Evolutionary conservation across 1,139 yeast species (phyloP).

Genomic region (Pneumocystis carinii): DNA sequence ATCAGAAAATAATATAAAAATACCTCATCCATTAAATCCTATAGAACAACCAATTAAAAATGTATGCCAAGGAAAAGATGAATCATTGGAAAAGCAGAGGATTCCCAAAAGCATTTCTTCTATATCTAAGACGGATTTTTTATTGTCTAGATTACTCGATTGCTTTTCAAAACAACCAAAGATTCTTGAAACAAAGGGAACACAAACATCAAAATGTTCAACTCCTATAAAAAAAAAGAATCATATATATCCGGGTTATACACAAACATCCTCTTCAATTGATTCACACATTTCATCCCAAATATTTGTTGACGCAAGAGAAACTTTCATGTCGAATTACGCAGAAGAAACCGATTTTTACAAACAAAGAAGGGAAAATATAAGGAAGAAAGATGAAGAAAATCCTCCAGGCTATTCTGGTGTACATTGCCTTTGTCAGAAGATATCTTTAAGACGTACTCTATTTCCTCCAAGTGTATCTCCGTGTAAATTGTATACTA

Average conservation of each 20-base stretch:
- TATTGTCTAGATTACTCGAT: neutral
- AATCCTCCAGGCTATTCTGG: neutral
- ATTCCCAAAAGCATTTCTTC: neutral
- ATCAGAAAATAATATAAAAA: neutral
- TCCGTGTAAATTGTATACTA: neutral
- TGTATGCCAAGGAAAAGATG: neutral
- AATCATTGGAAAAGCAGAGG: neutral
- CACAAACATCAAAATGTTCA: neutral
- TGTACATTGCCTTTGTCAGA: neutral
- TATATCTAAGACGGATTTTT: neutral
- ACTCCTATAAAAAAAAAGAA: neutral
- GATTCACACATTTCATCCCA: neutral
- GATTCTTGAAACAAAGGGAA: neutral
- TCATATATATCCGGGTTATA: neutral
- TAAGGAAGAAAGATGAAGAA: neutral
- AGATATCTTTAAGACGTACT: neutral
- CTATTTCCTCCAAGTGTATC: neutral
- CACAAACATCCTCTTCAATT: neutral
- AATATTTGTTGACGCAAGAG: neutral
- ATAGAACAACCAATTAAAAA: neutral
- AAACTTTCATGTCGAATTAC: neutral
- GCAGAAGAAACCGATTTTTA: neutral
- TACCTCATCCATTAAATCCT: neutral
- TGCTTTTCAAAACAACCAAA: neutral
- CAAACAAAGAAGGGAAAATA: neutral